phyloP scores from a whole-genome alignment of 805 yeast species.

The Candida ficus region DNA sequence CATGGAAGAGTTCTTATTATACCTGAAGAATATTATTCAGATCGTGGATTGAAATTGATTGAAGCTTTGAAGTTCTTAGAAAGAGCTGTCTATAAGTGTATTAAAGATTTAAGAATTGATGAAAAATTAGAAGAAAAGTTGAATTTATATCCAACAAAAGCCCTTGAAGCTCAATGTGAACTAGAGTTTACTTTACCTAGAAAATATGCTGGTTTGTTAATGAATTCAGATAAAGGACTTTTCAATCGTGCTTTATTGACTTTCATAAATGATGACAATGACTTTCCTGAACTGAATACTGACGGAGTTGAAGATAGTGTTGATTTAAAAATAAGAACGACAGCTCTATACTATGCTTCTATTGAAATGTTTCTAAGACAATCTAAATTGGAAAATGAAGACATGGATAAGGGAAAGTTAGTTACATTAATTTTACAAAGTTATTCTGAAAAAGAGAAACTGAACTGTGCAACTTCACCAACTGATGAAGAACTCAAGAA shows the following conservation, averaged over 20 bases:
- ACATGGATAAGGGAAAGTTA: constrained; percentile 7
- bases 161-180: constrained; percentile 22
- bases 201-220: constrained; percentile 15
- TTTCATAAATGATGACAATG: not conserved
- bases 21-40: constrained; percentile 32
- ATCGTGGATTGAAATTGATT: constrained; percentile 30
- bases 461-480: not conserved
- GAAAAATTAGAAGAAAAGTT: constrained; percentile 15
- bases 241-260: constrained; percentile 8
- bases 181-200: constrained; percentile 15
- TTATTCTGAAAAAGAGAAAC: not conserved
- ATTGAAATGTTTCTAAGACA: constrained; percentile 12
- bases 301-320: constrained; percentile 9
- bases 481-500: constrained; percentile 12
- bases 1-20: constrained; percentile 34
- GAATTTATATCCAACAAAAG: constrained; percentile 25
- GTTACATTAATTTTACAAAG: not conserved
- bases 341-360: constrained; percentile 16
- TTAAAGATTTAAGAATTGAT: constrained; percentile 22
- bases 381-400: not conserved
- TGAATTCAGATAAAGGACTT: constrained; percentile 8
- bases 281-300: not conserved
- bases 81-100: constrained; percentile 32
- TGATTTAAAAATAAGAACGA: constrained; percentile 16
- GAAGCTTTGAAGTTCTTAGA: constrained; percentile 39